Conservation (phyloP, 2,329 filamentous ascomycete species). For the Lachnellula cervina region DNA sequence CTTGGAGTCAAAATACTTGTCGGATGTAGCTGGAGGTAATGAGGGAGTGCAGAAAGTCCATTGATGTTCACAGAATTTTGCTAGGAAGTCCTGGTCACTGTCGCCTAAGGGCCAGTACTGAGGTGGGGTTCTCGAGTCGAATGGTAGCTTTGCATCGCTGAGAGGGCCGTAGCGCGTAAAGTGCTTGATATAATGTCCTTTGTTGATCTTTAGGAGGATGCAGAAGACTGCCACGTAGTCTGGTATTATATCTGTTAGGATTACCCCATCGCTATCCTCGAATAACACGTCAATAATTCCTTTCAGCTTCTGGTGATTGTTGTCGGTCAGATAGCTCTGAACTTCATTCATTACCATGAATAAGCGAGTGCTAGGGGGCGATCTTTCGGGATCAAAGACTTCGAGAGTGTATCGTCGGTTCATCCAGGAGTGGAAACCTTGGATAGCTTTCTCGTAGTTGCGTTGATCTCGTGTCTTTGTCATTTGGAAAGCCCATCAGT, state of each 20-base stretch:
- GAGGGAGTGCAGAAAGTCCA: slow-evolving; percentile 25
- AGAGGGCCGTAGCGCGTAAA: slow-evolving; percentile 19
- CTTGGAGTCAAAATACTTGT: slow-evolving; percentile 19
- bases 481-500: not conserved
- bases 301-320: slow-evolving; percentile 1
- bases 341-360: slow-evolving; percentile 1
- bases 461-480: not conserved
- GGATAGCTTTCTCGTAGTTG: not conserved
- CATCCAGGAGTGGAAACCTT: not conserved
- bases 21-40: slow-evolving; percentile 14
- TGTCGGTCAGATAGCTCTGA: not conserved
- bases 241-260: slow-evolving; percentile 1
- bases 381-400: slow-evolving; percentile 1
- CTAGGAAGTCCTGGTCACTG: slow-evolving; percentile 18
- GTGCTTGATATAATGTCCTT: slow-evolving; percentile 14
- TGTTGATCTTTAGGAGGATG: slow-evolving; percentile 17
- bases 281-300: slow-evolving; percentile 1
- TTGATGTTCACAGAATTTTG: slow-evolving; percentile 27
- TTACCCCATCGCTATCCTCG: not conserved
- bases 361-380: not conserved
- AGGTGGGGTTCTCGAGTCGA: slow-evolving; percentile 17
- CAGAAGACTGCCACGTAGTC: slow-evolving; percentile 13
- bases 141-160: slow-evolving; percentile 22
- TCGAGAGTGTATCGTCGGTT: not conserved
- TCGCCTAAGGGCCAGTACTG: slow-evolving; percentile 12